Evolutionary conservation across 1,284 basidiomycete genomes (phyloP), one percentile per base, ranked within the genome.

Genomic region (Ceratobasidium theobromae): DNA sequence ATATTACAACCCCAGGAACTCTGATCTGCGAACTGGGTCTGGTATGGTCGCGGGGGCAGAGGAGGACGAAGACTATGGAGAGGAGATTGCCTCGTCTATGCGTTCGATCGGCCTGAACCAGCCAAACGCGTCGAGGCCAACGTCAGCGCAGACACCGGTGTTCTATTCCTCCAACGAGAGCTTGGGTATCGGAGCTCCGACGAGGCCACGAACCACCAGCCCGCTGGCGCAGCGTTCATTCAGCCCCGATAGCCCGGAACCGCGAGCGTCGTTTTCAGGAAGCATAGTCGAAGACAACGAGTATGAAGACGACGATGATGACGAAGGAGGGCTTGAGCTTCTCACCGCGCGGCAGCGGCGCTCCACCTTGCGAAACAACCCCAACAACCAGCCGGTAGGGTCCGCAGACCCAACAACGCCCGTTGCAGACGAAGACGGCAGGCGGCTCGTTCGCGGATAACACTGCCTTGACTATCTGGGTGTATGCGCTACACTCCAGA

Each of bases 281-380:
- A 60, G 66, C 38, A 58, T 58, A 11, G 66, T 48, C 18, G 54
- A 67, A 53, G 54, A 57, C 40, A 32, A 52, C 25, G 66, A 67
- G 33, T 49, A 85, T 51, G 87, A 85, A 72, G 81, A 84, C 30
- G 78, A 79, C 27, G 72, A 74, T 3, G 79, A 83, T 68, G 79
- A 81, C 60, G 83, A 84, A 69, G 81, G 84, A 53, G 76, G 80
- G 66, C 46, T 78, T 74, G 53, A 86, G 83, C 69, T 71, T 86
- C 46, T 80, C 81, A 67, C 84, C 82, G 30, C 80, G 80, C 46
- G 81, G 80, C 45, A 75, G 76, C 30, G 79, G 81, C 38, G 77
- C 76, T 57, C 32, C n/a, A 67, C 46, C n/a, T 21, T 57, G 43
- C 40, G 54, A 12, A 58, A 38, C 54, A 58, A 58, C 18, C 58